Evolutionary conservation across 306 rosid species (phyloP).

Genomic region (Parietaria judaica): DNA sequence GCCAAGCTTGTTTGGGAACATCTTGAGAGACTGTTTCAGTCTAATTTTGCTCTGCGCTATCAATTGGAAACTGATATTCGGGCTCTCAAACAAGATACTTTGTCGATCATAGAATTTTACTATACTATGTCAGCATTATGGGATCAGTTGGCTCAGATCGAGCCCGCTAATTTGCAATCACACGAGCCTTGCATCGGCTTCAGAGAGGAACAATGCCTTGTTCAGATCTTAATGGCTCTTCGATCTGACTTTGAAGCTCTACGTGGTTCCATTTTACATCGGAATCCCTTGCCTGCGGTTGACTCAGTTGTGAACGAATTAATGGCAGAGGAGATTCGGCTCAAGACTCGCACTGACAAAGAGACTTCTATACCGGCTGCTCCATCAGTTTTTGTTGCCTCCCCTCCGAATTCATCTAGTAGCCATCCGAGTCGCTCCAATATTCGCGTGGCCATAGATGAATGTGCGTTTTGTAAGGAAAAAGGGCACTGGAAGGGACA

Average conservation of each 20-base stretch:
- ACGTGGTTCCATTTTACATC: neutral
- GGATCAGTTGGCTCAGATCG: no score
- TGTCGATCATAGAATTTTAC: no score
- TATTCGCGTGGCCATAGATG: neutral
- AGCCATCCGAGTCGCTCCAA: neutral
- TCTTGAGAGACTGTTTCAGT: no score
- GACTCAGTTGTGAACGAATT: neutral
- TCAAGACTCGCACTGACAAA: neutral
- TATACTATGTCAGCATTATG: no score
- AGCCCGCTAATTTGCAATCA: no score
- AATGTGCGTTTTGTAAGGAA: neutral
- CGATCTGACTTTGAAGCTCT: neutral
- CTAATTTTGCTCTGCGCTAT: no score
- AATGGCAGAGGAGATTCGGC: neutral
- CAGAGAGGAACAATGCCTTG: no score
- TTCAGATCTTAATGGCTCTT: no score
- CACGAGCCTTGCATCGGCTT: no score
- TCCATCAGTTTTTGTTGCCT: neutral
- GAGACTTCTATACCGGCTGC: neutral
- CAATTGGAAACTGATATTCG: no score
- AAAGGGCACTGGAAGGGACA: neutral
- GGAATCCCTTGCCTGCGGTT: neutral
- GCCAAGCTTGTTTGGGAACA: no score
- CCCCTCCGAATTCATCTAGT: neutral
- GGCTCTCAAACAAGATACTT: no score